Base-by-base conservation (phyloP, 805 yeast genomes). In the Yamadazyma tumulicola region DNA sequence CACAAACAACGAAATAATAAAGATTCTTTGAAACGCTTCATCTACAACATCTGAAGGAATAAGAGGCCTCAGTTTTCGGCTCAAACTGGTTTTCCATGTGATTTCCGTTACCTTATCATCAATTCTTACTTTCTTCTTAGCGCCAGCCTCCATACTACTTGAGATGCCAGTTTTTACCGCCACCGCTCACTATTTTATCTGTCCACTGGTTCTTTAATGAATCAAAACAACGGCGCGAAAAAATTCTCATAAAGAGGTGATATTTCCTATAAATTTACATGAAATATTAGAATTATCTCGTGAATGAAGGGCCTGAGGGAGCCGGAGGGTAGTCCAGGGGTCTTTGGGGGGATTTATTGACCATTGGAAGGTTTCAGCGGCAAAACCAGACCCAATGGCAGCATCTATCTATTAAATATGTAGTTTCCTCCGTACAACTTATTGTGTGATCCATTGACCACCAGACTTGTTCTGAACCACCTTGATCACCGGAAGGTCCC, bases 401-500 rank as follows among this genome's bases (percentile, higher is more conserved):
- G n/a, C n/a, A n/a, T n/a, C n/a, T n/a, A n/a, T n/a, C n/a, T 21
- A 9, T n/a, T 21, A 21, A 21, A 21, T 21, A 21, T n/a, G 9
- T 21, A n/a, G n/a, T 21, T 21, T 21, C 11, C 23, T 21, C 9
- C 23, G 9, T 21, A 21, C n/a, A 21, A 29, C 6, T 14, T 29
- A 29, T 17, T 24, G 15, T n/a, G 50, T 54, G 11, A 63, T 63
- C 97, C 97, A 91, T 19, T 64, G 66, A 0, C 94, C 93, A 22
- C 71, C 60, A 5, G 66, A 56, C 51, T 81, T 85, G 40, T 66
- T 69, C 54, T 91, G 96, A 1, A 66, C 65, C 2, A 88, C 93
- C 54, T 86, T 81, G 18, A 81, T 66, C 6, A 93, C 95, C 5
- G 73, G 72, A 33, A 91, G 60, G 48, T 91, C 96, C 95, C 96